Evolutionary conservation across 805 yeast genomes (phyloP).

Genomic region (Suhomyces sp.): DNA sequence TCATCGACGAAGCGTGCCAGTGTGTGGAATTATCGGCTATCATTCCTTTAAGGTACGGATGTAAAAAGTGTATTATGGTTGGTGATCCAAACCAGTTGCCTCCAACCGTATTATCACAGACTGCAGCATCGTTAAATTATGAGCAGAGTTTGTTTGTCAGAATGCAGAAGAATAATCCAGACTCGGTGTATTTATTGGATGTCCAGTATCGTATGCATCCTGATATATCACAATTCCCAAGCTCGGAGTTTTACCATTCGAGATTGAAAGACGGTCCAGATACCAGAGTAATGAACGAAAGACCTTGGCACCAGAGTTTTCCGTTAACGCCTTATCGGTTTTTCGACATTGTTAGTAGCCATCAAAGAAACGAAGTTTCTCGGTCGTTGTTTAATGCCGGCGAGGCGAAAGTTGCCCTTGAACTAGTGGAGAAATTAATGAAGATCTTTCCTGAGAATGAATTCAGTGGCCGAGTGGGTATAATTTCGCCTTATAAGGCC

Average conservation of each 20-base stretch:
- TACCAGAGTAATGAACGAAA: conserved; percentile 56
- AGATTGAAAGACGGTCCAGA: conserved; percentile 72
- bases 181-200: conserved; percentile 68
- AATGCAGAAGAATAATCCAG: conserved; percentile 68
- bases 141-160: conserved; percentile 93
- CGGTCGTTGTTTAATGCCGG: conserved; percentile 66
- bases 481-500: conserved; percentile 93
- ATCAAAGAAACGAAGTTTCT: conserved; percentile 60
- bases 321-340: conserved; percentile 75
- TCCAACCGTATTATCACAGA: conserved; percentile 90
- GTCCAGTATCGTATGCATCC: conserved; percentile 98
- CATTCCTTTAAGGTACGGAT: conserved; percentile 90
- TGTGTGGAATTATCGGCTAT: conserved; percentile 90
- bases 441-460: conserved; percentile 45
- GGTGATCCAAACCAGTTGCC: conserved; percentile 99
- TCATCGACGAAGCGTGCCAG: conserved; percentile 97
- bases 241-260: conserved; percentile 74
- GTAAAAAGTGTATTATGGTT: conserved; percentile 88
- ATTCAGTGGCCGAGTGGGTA: conserved; percentile 75
- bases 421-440: conserved; percentile 55
- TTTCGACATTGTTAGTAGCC: conserved; percentile 62
- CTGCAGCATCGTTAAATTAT: conserved; percentile 74
- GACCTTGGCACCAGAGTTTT: conserved; percentile 70
- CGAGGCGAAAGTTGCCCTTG: conserved; percentile 75
- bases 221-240: conserved; percentile 81